A percentile compares a stretch with the other conserved stretches of the same genome.
Evolutionary conservation across 2,329 filamentous ascomycete species (phyloP).

Genomic region (Madurella fahalii): DNA sequence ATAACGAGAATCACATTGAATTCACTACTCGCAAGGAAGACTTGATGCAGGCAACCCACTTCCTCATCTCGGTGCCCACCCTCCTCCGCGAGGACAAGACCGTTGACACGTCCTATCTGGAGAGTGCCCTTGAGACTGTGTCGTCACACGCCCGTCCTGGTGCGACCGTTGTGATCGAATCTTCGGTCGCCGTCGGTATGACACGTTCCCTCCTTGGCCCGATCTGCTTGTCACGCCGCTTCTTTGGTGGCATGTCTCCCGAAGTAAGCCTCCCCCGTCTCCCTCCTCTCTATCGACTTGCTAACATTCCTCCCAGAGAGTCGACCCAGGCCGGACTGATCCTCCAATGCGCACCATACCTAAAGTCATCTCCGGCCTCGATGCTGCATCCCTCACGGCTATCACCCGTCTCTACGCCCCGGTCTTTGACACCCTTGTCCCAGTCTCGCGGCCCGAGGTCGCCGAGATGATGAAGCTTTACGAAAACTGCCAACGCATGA

Average conservation of each 20-base stretch:
- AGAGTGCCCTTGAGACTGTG: conserved; percentile 41
- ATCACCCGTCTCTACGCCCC: conserved; percentile 43
- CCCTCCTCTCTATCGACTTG: background rate
- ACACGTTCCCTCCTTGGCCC: conserved; percentile 47
- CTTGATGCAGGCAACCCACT: conserved; percentile 44
- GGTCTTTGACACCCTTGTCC: conserved; percentile 46
- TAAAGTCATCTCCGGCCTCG: conserved; percentile 51
- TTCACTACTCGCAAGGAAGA: conserved; percentile 38
- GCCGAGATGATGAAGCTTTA: conserved; percentile 58
- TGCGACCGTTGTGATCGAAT: conserved; percentile 49
- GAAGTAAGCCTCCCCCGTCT: conserved; percentile 26
- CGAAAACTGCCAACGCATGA: conserved; percentile 55
- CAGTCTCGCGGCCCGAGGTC: conserved; percentile 49
- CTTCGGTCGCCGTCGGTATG: conserved; percentile 52
- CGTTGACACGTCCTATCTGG: conserved; percentile 45
- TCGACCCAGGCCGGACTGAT: conserved; percentile 47
- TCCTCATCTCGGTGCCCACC: conserved; percentile 52
- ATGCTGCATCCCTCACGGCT: conserved; percentile 42
- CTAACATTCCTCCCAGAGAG: conserved; percentile 28
- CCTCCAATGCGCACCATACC: conserved; percentile 43
- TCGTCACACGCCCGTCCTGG: conserved; percentile 39
- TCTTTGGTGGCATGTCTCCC: conserved; percentile 49
- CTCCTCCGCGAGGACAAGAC: conserved; percentile 43
- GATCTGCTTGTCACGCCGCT: conserved; percentile 38
- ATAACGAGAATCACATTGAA: conserved; percentile 27